phyloP scores from a whole-genome alignment of 2,329 filamentous ascomycete species.

The Pleurostoma richardsiae region DNA sequence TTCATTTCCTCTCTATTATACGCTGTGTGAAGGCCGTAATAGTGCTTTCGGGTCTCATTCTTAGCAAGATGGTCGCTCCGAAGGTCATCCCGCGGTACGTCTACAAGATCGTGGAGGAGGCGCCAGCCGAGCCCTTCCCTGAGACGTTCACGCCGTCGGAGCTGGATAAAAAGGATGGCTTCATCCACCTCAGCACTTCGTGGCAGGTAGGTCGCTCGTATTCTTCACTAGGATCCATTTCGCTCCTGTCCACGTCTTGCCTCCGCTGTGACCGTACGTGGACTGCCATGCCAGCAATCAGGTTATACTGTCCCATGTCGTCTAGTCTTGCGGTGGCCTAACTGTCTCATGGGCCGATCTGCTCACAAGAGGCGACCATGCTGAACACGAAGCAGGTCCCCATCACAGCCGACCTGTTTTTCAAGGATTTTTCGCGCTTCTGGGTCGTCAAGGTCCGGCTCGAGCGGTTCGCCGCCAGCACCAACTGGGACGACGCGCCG shows the following conservation, averaged over 20 bases:
- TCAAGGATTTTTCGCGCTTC: conserved; percentile 28
- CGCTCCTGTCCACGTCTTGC: neutral
- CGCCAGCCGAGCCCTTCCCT: conserved; percentile 49
- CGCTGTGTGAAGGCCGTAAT: no score
- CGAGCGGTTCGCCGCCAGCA: conserved; percentile 31
- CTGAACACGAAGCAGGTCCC: conserved; percentile 28
- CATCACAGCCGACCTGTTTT: conserved; percentile 38
- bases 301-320: neutral
- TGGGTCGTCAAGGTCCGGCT: conserved; percentile 52
- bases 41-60: no score
- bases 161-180: conserved; percentile 55
- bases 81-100: conserved; percentile 35
- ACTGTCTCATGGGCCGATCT: no score
- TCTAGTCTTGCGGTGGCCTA: neutral
- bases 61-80: conserved; percentile 12
- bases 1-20: no score
- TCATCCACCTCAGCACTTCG: conserved; percentile 55
- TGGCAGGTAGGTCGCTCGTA: conserved; percentile 36
- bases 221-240: neutral
- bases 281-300: neutral
- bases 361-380: no score
- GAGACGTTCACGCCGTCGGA: conserved; percentile 50
- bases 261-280: neutral
- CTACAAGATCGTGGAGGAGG: conserved; percentile 56
- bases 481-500: conserved; percentile 48